phyloP scores from a whole-genome alignment of 495 filamentous ascomycete species.

The Penicillium maclennaniae region DNA sequence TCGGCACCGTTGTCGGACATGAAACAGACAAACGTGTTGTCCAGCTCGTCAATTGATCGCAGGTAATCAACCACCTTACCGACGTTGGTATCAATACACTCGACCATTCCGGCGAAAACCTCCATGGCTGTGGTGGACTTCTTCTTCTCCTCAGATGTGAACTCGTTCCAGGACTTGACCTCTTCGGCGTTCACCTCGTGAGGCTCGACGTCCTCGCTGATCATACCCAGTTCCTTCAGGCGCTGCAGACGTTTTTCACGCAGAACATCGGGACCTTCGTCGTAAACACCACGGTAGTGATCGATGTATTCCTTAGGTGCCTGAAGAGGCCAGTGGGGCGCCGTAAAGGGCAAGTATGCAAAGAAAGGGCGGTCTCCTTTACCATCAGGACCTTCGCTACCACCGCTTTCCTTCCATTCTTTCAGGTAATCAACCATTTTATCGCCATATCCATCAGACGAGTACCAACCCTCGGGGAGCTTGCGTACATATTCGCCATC shows the following conservation, averaged over 20 bases:
- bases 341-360: slow-evolving; percentile 56
- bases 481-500: slow-evolving; percentile 53
- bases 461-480: slow-evolving; percentile 55
- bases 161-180: slow-evolving; percentile 50
- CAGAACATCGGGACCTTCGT: slow-evolving; percentile 53
- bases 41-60: slow-evolving; percentile 52
- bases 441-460: slow-evolving; percentile 50
- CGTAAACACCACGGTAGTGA: slow-evolving; percentile 54
- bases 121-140: slow-evolving; percentile 57
- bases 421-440: slow-evolving; percentile 51
- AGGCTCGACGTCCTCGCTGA: slow-evolving; percentile 47
- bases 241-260: slow-evolving; percentile 46
- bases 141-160: slow-evolving; percentile 46
- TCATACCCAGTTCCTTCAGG: slow-evolving; percentile 51
- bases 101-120: slow-evolving; percentile 61
- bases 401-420: slow-evolving; percentile 47
- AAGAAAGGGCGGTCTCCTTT: slow-evolving; percentile 54
- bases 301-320: slow-evolving; percentile 49
- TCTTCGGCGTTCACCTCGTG: slow-evolving; percentile 53
- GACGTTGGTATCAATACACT: slow-evolving; percentile 58
- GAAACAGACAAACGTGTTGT: slow-evolving; percentile 63
- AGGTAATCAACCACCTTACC: slow-evolving; percentile 56
- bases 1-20: slow-evolving; percentile 66
- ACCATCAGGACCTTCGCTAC: slow-evolving; percentile 21
- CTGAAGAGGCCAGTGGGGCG: slow-evolving; percentile 61